Evolutionary conservation across 2,329 filamentous ascomycete species (phyloP), one percentile per base, ranked within the genome.

Genomic region (Beauveria sp.): DNA sequence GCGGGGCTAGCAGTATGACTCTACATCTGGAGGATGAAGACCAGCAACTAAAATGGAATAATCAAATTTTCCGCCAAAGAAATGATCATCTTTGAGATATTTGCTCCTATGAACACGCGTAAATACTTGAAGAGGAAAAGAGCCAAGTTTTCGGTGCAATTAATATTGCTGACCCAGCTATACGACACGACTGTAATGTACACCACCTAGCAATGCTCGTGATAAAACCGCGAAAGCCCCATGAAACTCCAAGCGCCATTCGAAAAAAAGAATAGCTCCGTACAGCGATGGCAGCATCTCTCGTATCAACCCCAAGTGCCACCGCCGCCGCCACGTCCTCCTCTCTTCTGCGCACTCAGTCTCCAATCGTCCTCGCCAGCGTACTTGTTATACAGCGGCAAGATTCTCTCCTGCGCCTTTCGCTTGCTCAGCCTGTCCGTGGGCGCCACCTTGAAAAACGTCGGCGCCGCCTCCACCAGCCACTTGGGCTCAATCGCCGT

Each of bases 361-460:
- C 95, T 83, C 95, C 95, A 99, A 72, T 98, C 95, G 71, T 99
- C 93, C 71, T 96, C 93, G 2, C 87, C 89, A 3, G 88, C 89
- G 76, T 91, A 97, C 72, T 93, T 89, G 73, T 97, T 97, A 73
- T 97, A 92, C 75, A 99, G 75, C 49, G 95, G 95, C 79, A 96
- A 91, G 60, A 99, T 98, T 61, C 93, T 83, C 81, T 99, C 95
- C 0, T 91, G 91, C 80, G 91, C 89, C 84, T 96, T 95, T 70
- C 95, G 80, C 82, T 96, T 97, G 66, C 89, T 93, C 69, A 99
- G 75, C 61, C 85, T 81, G 71, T 97, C 91, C 42, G 89, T 93
- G 0, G 90, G 87, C 20, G 95, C 93, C 5, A 98, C 91, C 82
- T 96, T 96, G 86, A 98, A 99, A 79, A 98, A 99, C 0, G 92